Evolutionary conservation across 2,329 filamentous ascomycete species (phyloP).

Genomic region (Alternaria angustiovoidea): DNA sequence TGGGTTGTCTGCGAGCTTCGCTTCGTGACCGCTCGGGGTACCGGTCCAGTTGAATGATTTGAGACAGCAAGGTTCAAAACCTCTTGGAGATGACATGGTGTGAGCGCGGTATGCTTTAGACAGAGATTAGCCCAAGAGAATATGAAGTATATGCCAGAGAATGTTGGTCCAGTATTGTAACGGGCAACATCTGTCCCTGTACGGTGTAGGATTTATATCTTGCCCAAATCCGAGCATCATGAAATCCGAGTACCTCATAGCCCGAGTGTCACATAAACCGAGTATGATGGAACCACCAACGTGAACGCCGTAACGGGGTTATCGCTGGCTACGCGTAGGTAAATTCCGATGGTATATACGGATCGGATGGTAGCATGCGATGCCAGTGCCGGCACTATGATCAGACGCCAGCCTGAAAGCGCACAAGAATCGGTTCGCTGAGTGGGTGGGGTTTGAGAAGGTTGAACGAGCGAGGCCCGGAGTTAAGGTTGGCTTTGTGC

Average conservation of each 20-base stretch:
- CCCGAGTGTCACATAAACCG: not conserved
- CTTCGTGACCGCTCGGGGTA: conserved; percentile 44
- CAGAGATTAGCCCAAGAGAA: too few relatives aligned
- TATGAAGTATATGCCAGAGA: not conserved
- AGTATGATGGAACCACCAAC: not conserved
- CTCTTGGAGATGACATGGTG: conserved; percentile 3
- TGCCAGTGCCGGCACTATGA: not conserved
- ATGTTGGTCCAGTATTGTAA: too few relatives aligned
- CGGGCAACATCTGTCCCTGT: too few relatives aligned
- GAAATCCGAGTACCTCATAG: too few relatives aligned
- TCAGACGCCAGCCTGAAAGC: not conserved
- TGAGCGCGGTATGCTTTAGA: not conserved
- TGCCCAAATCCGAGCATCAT: not conserved
- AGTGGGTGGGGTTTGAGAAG: not conserved
- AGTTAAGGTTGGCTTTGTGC: not conserved
- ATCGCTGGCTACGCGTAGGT: not conserved
- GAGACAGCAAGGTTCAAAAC: conserved; percentile 32
- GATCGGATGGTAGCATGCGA: not conserved
- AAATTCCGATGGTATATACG: not conserved
- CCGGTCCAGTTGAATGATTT: conserved; percentile 48
- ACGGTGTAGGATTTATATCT: not conserved
- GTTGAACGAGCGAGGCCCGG: not conserved
- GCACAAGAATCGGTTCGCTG: not conserved
- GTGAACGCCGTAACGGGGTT: not conserved
- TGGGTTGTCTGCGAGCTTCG: conserved; percentile 42